phyloP scores from a whole-genome alignment of 306 rosid species.

The Quercus aquifolioides region DNA sequence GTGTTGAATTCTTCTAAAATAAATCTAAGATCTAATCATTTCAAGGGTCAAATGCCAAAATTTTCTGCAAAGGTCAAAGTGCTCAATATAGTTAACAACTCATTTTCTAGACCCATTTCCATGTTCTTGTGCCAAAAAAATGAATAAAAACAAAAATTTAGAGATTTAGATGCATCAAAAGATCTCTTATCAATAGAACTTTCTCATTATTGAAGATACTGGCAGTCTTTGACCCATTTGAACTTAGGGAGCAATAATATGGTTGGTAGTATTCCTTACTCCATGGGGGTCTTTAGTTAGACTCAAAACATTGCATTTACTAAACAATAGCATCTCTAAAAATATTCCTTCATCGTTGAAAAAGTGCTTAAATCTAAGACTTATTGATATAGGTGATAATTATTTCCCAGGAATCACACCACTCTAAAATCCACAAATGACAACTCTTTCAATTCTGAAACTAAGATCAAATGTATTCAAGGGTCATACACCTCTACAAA shows the following conservation, averaged over 20 bases:
- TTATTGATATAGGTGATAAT: neutral
- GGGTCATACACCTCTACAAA: no score
- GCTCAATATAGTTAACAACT: neutral
- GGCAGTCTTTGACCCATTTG: neutral
- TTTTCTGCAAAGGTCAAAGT: slow-evolving; percentile 13
- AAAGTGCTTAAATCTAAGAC: neutral
- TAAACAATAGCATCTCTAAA: slow-evolving; percentile 11
- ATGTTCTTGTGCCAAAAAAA: slow-evolving; percentile 2
- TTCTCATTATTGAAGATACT: slow-evolving; percentile 10
- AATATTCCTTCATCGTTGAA: slow-evolving; percentile 1
- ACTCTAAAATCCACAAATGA: neutral
- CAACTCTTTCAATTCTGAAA: neutral
- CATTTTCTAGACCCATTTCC: slow-evolving; percentile 29
- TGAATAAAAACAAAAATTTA: neutral
- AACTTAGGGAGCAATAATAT: slow-evolving; percentile 8
- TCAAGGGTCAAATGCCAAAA: slow-evolving; percentile 18
- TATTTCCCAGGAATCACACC: slow-evolving; percentile 8
- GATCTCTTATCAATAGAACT: slow-evolving; percentile 21
- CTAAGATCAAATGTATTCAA: slow-evolving; percentile 8
- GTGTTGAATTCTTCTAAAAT: neutral
- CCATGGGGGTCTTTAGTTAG: slow-evolving; percentile 5
- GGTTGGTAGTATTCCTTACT: slow-evolving; percentile 14
- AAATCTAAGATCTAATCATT: neutral
- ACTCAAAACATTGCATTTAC: neutral
- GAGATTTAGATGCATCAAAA: slow-evolving; percentile 3